Evolutionary conservation across 441 rosid species (phyloP), one percentile per base, ranked within the genome.

Genomic region (Manihot esculenta): DNA sequence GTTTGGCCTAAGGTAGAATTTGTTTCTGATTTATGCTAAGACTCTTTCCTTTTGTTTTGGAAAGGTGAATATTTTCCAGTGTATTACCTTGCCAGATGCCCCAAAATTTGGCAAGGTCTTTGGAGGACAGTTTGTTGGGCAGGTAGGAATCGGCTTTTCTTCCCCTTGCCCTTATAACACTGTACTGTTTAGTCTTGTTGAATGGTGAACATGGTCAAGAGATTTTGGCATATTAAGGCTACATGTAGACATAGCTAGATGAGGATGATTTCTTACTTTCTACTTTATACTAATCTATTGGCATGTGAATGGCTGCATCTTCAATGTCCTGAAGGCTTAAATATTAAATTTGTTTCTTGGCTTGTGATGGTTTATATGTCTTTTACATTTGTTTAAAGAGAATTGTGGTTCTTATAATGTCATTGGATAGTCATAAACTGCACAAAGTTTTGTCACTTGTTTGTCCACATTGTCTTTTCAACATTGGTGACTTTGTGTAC

Each of bases 41-140:
- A 38, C 62, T 60, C 59, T 5, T 33, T 41, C 9, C 49, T 24
- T 41, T 66, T 78, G 64, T 72, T 71, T 67, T 81, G 72, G n/a
- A n/a, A 81, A 95, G 99, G 88, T 87, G 49, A 91, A 93, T 80
- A 71, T 92, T 72, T 95, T 95, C 85, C 88, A 74, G 69, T 98
- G 98, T 61, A 74, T 91, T 72, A 90, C 99, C 42, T 80, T 87
- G 76, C 95, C 96, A 51, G 92, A 89, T 74, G 97, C 98, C 73
- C 97, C 97, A 30, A 87, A 56, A 67, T 95, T 89, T 78, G 98
- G 96, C 38, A 89, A 88, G 78, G 96, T 95, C 66, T 95, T 92
- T 71, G 99, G 99, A 66, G 98, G 99, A 74, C 99, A 95, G 81
- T 85, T 95, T 62, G 72, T 91, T 57, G 99, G 97, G 71, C 99